Evolutionary conservation across 1,139 yeast genomes (phyloP).

Genomic region (Candida labiduridarum): DNA sequence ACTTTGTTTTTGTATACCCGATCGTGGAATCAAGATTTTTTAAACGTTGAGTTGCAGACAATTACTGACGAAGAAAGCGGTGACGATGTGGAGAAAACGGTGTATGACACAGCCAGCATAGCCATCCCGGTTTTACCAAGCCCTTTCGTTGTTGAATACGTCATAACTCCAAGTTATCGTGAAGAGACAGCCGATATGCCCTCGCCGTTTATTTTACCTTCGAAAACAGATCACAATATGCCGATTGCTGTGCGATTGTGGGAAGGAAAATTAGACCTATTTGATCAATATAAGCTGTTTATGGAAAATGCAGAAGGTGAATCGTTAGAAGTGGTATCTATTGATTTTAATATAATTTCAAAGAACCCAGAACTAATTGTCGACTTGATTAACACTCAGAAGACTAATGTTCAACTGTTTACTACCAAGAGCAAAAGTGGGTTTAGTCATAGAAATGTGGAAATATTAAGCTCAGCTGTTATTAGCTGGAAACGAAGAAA

Average conservation of each 20-base stretch:
- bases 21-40: constrained; percentile 3
- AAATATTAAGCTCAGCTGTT: constrained; percentile 26
- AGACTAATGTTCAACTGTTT: constrained; percentile 24
- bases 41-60: constrained; percentile 27
- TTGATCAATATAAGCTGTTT: constrained; percentile 11
- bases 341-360: constrained; percentile 26
- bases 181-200: constrained; percentile 38
- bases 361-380: constrained; percentile 34
- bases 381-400: constrained; percentile 19
- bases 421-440: constrained; percentile 44
- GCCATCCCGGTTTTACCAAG: constrained; percentile 32
- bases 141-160: constrained; percentile 39
- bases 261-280: constrained; percentile 35
- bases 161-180: constrained; percentile 41
- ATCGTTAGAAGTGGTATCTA: constrained; percentile 25
- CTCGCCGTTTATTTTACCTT: constrained; percentile 38
- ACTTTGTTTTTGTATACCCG: constrained; percentile 17
- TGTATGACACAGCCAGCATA: constrained; percentile 32
- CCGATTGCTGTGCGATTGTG: constrained; percentile 53
- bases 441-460: constrained; percentile 42
- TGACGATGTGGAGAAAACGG: constrained; percentile 19
- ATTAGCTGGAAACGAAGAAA: constrained; percentile 38
- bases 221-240: constrained; percentile 19
- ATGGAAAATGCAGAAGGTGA: constrained; percentile 8
- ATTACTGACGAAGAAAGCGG: constrained; percentile 24